Evolutionary conservation across 805 yeast species (phyloP), one percentile per base, ranked within the genome.

Genomic region (Tetrapisispora arboricola): DNA sequence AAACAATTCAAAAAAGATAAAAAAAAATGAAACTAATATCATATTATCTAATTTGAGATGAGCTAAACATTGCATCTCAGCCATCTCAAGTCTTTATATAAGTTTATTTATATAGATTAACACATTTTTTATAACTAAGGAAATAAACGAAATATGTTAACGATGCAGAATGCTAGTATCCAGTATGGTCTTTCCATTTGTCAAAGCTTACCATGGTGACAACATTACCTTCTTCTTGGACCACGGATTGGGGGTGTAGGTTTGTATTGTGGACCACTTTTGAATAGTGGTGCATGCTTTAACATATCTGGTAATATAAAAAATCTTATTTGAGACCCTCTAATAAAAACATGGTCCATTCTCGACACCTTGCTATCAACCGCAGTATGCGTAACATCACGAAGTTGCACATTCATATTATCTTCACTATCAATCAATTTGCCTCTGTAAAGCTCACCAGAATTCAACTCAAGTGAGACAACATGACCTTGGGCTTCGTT

Each of bases 401-500:
- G 68, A 38, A 90, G 62, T 45, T 88, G 94, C 20, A 90, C 76
- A 58, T 90, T 90, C 97, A 90, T 92, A 60, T 82, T 88, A 54
- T 90, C 97, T 63, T 90, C 96, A 60, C 81, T 80, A 54, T 83
- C 95, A 3, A 81, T 58, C 35, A 90, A 71, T 57, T 82, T 86
- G 2, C 98, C 98, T 28, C 94, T 70, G 57, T 90, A 90, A 0
- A 83, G 75, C 47, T 83, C 88, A 2, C 97, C 97, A 0, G 87
- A 78, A 20, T 75, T 74, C 39, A 90, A 73, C 59, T 90, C 98
- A 15, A 90, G 59, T 1, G 94, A 76, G 8, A 90, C 78, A 3
- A 78, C 66, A 57, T 90, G 97, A 36, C 96, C 96, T 68, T 76
- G 83, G 8, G 95, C 84, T 63, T 88, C 98, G 56, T 77, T 83